A percentile compares a stretch with the other conserved stretches of the same genome.
These are phyloP conservation scores for Hypomontagnella monticulosa DNA, from an alignment of 495 filamentous ascomycete genomes.

Conservation along the genomic window DNA sequence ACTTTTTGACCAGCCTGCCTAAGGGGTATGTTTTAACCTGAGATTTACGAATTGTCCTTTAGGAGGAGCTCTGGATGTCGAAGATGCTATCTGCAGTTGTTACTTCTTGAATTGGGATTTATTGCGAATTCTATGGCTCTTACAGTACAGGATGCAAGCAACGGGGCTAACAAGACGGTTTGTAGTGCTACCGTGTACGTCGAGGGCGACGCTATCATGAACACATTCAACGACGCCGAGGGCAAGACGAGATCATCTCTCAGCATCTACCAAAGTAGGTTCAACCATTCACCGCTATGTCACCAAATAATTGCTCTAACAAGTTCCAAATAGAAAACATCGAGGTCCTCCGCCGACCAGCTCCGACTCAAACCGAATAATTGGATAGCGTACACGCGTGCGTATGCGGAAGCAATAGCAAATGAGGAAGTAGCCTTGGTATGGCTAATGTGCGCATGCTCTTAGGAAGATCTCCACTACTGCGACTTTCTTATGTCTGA, in stretches of 20 bases:
- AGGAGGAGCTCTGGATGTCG: background rate
- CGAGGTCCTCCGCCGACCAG: conserved; percentile 67
- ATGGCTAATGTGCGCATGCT: background rate
- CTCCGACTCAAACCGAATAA: background rate
- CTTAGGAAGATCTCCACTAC: conserved; percentile 30
- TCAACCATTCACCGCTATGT: background rate
- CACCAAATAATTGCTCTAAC: conserved; percentile 8
- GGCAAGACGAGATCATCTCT: conserved; percentile 66
- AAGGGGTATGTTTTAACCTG: conserved; percentile 74
- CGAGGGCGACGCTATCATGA: conserved; percentile 76
- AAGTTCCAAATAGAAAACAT: conserved; percentile 57
- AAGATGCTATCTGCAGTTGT: background rate
- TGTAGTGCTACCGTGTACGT: conserved; percentile 68
- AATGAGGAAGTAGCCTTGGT: background rate
- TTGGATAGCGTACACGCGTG: too few species aligned
- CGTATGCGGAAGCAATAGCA: too few species aligned
- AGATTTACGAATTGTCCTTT: background rate
- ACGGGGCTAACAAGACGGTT: conserved; percentile 3
- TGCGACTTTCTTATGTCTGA: conserved; percentile 31
- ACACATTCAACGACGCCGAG: conserved; percentile 68
- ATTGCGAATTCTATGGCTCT: too few species aligned
- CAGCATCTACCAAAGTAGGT: conserved; percentile 79
- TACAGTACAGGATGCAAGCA: background rate
- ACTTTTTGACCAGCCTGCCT: conserved; percentile 69
- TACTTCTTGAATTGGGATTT: too few species aligned